Evolutionary conservation across 1,284 basidiomycete species (phyloP).

Genomic region (Irpex sp.): DNA sequence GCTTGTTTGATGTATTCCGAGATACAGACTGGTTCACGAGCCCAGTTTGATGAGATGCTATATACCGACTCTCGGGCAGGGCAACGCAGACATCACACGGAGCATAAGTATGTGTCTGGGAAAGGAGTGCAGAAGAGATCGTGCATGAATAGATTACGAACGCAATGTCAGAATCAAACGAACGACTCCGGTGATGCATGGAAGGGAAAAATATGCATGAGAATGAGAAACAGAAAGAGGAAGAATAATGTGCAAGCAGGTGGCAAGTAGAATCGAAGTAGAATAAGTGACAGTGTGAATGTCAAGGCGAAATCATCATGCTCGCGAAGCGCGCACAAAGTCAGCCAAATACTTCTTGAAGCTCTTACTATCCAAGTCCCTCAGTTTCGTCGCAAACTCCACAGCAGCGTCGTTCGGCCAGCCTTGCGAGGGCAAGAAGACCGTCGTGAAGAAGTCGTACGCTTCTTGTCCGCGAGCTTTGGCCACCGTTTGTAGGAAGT

Average conservation of each 20-base stretch:
- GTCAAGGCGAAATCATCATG: too few species aligned
- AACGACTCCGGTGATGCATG: neutral
- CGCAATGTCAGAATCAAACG: neutral
- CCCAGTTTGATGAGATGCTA: too few species aligned
- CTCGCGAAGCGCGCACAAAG: conserved; percentile 66
- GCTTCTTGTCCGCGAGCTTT: conserved; percentile 82
- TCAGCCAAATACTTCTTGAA: conserved; percentile 91
- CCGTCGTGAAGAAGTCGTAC: conserved; percentile 72
- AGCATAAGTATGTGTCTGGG: too few species aligned
- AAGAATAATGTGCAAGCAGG: too few species aligned
- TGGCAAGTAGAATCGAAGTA: neutral
- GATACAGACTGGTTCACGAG: too few species aligned
- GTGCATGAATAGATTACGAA: neutral
- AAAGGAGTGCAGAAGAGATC: neutral
- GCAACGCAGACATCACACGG: too few species aligned
- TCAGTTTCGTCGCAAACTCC: conserved; percentile 76
- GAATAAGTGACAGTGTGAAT: too few species aligned
- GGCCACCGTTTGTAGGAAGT: conserved; percentile 76
- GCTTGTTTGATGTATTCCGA: too few species aligned
- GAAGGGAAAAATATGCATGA: too few species aligned
- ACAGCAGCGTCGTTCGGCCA: conserved; percentile 78
- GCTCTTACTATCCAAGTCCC: conserved; percentile 72
- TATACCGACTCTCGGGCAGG: too few species aligned
- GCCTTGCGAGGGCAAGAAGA: conserved; percentile 84
- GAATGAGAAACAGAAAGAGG: too few species aligned